Percentiles rank a stretch among this genome's conserved stretches.
These are phyloP conservation scores for Aspergillus asperescens DNA, from an alignment of 495 filamentous ascomycete genomes.

Conservation along the genomic window DNA sequence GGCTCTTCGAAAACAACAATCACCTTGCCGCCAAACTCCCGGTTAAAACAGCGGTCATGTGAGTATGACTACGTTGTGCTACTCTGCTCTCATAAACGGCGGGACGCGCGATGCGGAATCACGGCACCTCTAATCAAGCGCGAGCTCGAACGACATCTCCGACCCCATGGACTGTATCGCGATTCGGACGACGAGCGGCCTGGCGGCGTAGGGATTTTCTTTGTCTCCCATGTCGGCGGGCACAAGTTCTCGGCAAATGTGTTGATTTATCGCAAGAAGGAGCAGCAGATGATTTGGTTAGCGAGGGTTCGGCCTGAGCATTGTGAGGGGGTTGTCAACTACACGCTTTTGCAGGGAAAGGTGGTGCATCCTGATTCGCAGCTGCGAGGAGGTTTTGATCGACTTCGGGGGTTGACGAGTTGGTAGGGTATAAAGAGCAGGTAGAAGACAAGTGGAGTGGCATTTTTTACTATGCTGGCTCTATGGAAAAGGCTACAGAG, in stretches of 20 bases:
- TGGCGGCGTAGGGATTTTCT: slow-evolving; percentile 88
- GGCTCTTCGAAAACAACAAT: slow-evolving; percentile 18
- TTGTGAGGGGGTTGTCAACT: slow-evolving; percentile 87
- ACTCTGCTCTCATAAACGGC: slow-evolving; percentile 86
- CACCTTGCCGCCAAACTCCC: slow-evolving; percentile 12
- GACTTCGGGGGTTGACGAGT: slow-evolving; percentile 68
- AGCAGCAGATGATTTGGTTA: slow-evolving; percentile 87
- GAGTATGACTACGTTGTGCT: slow-evolving; percentile 81
- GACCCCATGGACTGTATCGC: slow-evolving; percentile 75
- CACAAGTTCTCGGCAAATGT: slow-evolving; percentile 94
- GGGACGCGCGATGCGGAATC: slow-evolving; percentile 91
- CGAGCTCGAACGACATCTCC: slow-evolving; percentile 84
- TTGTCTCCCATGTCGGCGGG: slow-evolving; percentile 90
- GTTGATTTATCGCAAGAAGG: slow-evolving; percentile 71
- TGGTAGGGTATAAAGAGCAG: slow-evolving; percentile 63
- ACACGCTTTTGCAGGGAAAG: slow-evolving; percentile 86
- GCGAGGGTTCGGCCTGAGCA: slow-evolving; percentile 83
- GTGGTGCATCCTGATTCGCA: slow-evolving; percentile 83
- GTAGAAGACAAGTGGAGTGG: too few species aligned
- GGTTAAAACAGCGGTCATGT: slow-evolving; percentile 53
- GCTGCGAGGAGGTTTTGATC: slow-evolving; percentile 86
- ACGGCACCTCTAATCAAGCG: slow-evolving; percentile 78
- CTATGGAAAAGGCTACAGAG: too few species aligned
- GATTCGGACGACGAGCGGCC: slow-evolving; percentile 79
- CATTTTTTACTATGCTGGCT: neutral